A percentile compares a stretch with the other conserved stretches of the same genome.
Evolutionary conservation across 83 land plant species (phyloP).

Genomic region (Picea abies): DNA sequence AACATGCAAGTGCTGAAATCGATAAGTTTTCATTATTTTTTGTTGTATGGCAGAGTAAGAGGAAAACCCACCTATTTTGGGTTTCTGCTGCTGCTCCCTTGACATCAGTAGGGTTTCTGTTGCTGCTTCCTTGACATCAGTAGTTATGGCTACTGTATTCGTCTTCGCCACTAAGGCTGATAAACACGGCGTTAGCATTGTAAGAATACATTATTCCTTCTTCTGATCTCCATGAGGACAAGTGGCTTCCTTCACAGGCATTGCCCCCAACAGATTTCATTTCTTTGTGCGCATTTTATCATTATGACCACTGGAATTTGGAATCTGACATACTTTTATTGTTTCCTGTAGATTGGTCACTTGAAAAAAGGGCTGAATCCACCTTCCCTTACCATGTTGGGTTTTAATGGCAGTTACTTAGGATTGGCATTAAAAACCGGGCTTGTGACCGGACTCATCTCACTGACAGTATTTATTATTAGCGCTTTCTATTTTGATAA

Average conservation of each 20-base stretch:
- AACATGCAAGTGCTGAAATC: no score
- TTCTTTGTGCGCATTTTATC: no score
- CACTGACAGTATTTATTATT: constrained; percentile 44
- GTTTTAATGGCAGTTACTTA: constrained; percentile 9
- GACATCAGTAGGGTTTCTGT: constrained; percentile 65
- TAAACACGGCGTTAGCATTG: no score
- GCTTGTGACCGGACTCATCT: constrained; percentile 59
- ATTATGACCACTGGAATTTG: no score
- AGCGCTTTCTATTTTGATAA: neutral
- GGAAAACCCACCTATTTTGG: constrained; percentile 82
- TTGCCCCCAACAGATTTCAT: no score
- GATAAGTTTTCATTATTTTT: neutral
- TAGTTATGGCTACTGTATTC: no score
- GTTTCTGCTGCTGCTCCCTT: constrained; percentile 92
- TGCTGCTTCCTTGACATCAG: no score
- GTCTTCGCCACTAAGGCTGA: no score
- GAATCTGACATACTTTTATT: no score
- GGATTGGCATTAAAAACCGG: constrained; percentile 51
- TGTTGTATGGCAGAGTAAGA: constrained; percentile 59
- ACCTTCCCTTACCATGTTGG: constrained; percentile 51
- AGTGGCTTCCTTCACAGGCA: no score
- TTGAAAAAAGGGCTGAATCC: constrained; percentile 32
- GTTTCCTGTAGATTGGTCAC: constrained; percentile 40
- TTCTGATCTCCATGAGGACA: neutral
- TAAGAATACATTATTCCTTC: neutral